phyloP scores from a whole-genome alignment of 129 eudicot species.

The Centaurea solstitialis region DNA sequence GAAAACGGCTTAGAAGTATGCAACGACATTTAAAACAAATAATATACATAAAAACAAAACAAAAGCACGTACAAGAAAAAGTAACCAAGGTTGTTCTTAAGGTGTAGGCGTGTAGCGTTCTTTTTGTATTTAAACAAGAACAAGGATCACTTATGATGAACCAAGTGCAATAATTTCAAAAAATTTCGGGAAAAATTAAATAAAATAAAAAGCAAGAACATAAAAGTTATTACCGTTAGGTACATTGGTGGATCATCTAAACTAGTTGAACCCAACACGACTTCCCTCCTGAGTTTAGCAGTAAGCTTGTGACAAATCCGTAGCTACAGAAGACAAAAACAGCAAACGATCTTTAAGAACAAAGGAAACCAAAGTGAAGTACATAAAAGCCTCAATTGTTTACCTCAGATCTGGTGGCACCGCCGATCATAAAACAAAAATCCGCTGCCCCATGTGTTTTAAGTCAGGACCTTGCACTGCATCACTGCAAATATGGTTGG shows the following conservation, averaged over 20 bases:
- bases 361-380: conserved; percentile 5
- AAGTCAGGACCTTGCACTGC: conserved; percentile 56
- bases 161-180: neutral
- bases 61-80: too few relatives aligned
- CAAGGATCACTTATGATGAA: neutral
- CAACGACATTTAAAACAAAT: too few relatives aligned
- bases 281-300: conserved; percentile 83
- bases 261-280: conserved; percentile 85
- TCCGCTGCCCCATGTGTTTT: conserved; percentile 96
- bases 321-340: conserved; percentile 46
- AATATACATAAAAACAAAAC: too few relatives aligned
- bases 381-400: neutral
- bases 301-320: conserved; percentile 95
- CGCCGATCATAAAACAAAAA: conserved; percentile 84
- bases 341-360: neutral
- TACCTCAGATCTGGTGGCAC: conserved; percentile 99
- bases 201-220: neutral
- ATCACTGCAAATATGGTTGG: conserved; percentile 54
- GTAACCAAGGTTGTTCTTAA: too few relatives aligned
- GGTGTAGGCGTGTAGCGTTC: neutral
- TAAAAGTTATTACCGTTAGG: conserved; percentile 53
- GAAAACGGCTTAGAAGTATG: neutral
- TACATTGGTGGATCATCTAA: conserved; percentile 91
- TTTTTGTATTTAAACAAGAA: neutral
- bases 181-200: neutral